Percentiles rank a stretch among this genome's conserved stretches.
These are phyloP conservation scores for Monilinia fructicola DNA, from an alignment of 2,329 filamentous ascomycete genomes.

Conservation along the genomic window DNA sequence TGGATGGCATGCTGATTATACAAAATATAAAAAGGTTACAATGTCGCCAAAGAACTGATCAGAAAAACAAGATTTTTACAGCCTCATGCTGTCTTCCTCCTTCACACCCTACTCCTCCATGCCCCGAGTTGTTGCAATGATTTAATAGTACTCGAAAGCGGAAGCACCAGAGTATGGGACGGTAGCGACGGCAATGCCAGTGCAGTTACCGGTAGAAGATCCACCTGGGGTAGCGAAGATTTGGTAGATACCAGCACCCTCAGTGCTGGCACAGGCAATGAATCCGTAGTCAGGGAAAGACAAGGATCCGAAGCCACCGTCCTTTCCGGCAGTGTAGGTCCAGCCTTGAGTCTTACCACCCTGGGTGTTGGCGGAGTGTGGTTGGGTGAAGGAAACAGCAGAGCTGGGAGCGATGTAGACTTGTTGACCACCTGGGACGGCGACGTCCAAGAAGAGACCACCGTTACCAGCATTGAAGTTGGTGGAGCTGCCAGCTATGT, in stretches of 20 bases:
- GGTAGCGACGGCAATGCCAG: background rate
- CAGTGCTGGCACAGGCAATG: conserved; percentile 6
- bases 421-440: conserved; percentile 21
- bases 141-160: conserved; percentile 15
- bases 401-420: background rate
- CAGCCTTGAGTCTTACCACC: background rate
- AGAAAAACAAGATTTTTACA: conserved; percentile 5
- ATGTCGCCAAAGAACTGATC: conserved; percentile 7
- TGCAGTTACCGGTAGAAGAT: conserved; percentile 16
- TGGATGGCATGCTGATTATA: background rate
- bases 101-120: background rate
- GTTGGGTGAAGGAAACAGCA: background rate
- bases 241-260: background rate
- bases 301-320: background rate
- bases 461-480: background rate
- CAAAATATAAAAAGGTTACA: conserved; percentile 3
- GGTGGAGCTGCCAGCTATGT: background rate
- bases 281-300: conserved; percentile 10
- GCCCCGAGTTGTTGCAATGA: background rate
- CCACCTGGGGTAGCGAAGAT: background rate
- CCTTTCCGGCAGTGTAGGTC: background rate
- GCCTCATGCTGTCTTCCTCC: background rate
- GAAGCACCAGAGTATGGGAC: background rate
- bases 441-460: background rate
- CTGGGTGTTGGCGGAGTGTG: conserved; percentile 4